Conservation (phyloP, 345 rosid species). For the Combretum micranthum region DNA sequence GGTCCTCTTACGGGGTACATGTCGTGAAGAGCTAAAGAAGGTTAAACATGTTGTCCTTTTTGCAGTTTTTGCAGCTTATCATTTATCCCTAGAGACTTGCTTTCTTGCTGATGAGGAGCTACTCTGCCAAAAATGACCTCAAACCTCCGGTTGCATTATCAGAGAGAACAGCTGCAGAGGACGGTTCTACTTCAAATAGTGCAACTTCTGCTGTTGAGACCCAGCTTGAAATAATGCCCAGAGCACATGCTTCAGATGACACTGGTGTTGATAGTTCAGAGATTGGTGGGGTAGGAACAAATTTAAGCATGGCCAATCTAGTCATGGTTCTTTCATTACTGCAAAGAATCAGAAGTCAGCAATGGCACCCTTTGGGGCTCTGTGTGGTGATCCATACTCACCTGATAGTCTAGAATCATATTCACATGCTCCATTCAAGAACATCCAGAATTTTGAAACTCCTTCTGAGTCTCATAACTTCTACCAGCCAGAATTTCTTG, state of each 20-base stretch:
- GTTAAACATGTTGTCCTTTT: slow-evolving; percentile 82
- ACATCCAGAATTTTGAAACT: slow-evolving; percentile 11
- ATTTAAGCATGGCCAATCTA: no score
- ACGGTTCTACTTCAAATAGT: slow-evolving; percentile 27
- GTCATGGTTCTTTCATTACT: no score
- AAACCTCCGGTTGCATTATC: slow-evolving; percentile 33
- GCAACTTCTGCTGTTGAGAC: slow-evolving; percentile 18
- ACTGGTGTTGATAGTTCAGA: slow-evolving; percentile 3
- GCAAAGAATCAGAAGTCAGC: no score
- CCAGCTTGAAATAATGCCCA: not conserved
- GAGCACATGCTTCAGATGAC: slow-evolving; percentile 3
- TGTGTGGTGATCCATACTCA: slow-evolving; percentile 22
- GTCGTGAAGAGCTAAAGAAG: slow-evolving; percentile 86
- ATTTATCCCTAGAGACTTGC: slow-evolving; percentile 86
- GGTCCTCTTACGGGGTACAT: slow-evolving; percentile 73
- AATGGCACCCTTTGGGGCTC: slow-evolving; percentile 12
- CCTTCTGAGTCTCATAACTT: slow-evolving; percentile 18
- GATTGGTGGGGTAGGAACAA: not conserved
- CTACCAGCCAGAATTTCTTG: slow-evolving; percentile 27
- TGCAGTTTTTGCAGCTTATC: slow-evolving; percentile 97
- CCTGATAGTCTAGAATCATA: slow-evolving; percentile 12
- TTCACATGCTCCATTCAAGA: slow-evolving; percentile 21
- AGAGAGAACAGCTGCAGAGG: slow-evolving; percentile 30
- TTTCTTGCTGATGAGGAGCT: slow-evolving; percentile 99
- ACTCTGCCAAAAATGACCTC: slow-evolving; percentile 59